Evolutionary conservation across 164 flowering plant genomes (phyloP).

Genomic region (Houttuynia cordata): DNA sequence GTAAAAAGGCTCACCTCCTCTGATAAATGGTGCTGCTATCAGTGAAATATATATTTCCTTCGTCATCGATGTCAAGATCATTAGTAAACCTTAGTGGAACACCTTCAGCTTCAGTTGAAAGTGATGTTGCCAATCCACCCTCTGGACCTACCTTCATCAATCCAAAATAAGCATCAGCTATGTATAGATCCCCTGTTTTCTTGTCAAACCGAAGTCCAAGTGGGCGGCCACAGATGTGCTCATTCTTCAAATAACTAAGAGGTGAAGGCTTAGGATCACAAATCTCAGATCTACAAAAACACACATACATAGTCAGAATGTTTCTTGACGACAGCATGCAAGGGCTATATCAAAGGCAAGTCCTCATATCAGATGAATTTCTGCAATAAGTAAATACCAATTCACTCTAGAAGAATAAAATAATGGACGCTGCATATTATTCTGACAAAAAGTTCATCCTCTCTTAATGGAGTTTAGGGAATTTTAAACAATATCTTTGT

Average conservation of each 20-base stretch:
- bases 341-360: too few species aligned
- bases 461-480: too few species aligned
- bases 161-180: conserved; percentile 97
- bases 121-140: conserved; percentile 77
- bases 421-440: too few species aligned
- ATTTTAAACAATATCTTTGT: too few species aligned
- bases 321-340: neutral
- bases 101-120: conserved; percentile 71
- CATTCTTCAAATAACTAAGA: conserved; percentile 53
- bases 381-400: too few species aligned
- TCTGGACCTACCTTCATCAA: conserved; percentile 85
- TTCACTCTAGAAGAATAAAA: too few species aligned
- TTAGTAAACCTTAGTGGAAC: conserved; percentile 74
- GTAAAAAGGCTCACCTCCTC: conserved; percentile 51
- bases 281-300: conserved; percentile 38
- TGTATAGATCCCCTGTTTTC: conserved; percentile 79
- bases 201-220: conserved; percentile 83
- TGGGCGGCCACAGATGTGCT: conserved; percentile 94
- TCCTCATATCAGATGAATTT: too few species aligned
- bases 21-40: conserved; percentile 77
- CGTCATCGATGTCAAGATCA: conserved; percentile 82
- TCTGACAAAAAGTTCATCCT: too few species aligned
- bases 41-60: conserved; percentile 84
- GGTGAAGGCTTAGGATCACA: conserved; percentile 66
- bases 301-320: neutral